Conservation (phyloP, 2,329 filamentous ascomycete genomes). For the Epichloe sylvatica region DNA sequence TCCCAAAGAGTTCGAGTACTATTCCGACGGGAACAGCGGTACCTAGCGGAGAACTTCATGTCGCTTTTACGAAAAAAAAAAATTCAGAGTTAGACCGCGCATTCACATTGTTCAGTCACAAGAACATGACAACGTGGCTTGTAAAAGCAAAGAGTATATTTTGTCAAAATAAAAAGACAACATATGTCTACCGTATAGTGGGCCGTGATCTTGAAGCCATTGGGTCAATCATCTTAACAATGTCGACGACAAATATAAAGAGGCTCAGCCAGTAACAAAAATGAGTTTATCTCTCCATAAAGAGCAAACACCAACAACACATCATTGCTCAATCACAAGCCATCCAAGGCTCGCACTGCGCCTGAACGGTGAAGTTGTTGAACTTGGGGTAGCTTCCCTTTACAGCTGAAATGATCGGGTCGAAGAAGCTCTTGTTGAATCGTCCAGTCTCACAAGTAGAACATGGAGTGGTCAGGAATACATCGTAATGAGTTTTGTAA, state of each 20-base stretch:
- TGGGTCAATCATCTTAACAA: slow-evolving; percentile 5
- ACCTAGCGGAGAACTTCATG: background rate
- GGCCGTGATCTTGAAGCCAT: slow-evolving; percentile 6
- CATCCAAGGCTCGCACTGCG: slow-evolving; percentile 26
- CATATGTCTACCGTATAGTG: slow-evolving; percentile 9
- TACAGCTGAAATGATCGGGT: slow-evolving; percentile 23
- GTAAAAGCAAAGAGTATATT: slow-evolving; percentile 5
- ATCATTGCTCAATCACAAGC: slow-evolving; percentile 15
- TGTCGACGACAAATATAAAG: slow-evolving; percentile 1
- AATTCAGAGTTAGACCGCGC: background rate
- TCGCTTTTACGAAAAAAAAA: background rate
- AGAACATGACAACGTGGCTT: background rate
- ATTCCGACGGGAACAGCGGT: slow-evolving; percentile 9
- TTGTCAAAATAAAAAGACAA: slow-evolving; percentile 3
- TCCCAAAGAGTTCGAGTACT: slow-evolving; percentile 13
- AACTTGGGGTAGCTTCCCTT: slow-evolving; percentile 26
- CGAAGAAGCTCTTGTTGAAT: slow-evolving; percentile 24
- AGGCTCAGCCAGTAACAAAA: background rate
- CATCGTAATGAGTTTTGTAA: slow-evolving; percentile 25
- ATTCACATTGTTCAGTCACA: background rate
- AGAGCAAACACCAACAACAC: background rate
- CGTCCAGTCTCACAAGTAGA: slow-evolving; percentile 21
- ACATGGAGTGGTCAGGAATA: slow-evolving; percentile 23
- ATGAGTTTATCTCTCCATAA: slow-evolving; percentile 1
- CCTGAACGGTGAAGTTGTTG: slow-evolving; percentile 24